A percentile compares a stretch with the other conserved stretches of the same genome.
Evolutionary conservation across 106 monocot species (phyloP).

Genomic region (Ottelia alismoides): DNA sequence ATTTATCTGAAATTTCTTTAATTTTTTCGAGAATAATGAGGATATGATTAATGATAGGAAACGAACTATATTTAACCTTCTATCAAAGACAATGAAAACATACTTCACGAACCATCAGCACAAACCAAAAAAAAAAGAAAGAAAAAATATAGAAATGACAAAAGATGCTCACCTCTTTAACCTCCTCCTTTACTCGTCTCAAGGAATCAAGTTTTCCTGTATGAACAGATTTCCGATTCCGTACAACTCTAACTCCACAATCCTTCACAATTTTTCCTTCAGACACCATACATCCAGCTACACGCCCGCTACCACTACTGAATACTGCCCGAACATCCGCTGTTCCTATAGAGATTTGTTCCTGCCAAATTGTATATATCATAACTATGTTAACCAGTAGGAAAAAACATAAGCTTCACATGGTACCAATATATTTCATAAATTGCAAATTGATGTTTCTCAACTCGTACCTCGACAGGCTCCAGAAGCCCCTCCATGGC

Average conservation of each 20-base stretch:
- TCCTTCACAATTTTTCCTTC: constrained; percentile 78
- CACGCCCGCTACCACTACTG: constrained; percentile 90
- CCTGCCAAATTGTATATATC: constrained; percentile 27
- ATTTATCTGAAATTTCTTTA: background rate
- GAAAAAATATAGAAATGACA: background rate
- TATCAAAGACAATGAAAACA: too few species aligned
- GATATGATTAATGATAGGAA: too few species aligned
- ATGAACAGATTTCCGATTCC: constrained; percentile 56
- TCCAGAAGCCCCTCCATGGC: constrained; percentile 98
- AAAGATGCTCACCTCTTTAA: constrained; percentile 71
- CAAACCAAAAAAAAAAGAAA: background rate
- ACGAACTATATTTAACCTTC: too few species aligned
- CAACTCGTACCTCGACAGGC: constrained; percentile 75
- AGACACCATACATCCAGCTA: constrained; percentile 91
- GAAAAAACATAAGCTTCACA: too few species aligned
- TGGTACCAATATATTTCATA: background rate
- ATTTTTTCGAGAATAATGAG: too few species aligned
- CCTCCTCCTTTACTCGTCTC: constrained; percentile 90
- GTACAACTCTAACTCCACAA: constrained; percentile 57
- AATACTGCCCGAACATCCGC: constrained; percentile 76
- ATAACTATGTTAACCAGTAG: background rate
- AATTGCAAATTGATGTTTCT: background rate
- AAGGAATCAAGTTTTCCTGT: constrained; percentile 62
- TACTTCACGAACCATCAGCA: background rate
- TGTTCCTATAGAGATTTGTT: constrained; percentile 71